Evolutionary conservation across 2,329 filamentous ascomycete species (phyloP), one percentile per base, ranked within the genome.

Genomic region (Alternaria burnsii): DNA sequence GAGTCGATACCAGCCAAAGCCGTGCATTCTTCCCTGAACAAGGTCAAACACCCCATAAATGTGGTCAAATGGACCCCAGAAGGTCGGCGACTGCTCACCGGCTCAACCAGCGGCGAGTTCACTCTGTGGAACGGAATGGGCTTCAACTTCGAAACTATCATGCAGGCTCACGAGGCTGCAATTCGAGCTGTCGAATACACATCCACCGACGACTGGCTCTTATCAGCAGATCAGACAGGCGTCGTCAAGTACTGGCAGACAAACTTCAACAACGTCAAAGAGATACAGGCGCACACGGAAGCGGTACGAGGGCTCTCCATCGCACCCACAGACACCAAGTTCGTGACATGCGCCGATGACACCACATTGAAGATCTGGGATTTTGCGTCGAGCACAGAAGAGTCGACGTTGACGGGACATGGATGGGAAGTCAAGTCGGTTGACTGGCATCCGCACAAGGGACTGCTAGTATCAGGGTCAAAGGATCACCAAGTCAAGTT

Each of bases 141-240:
- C 24, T 99, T 99, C 86, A 98, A 99, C 79, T 99, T 99, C 72
- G 95, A 99, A 82, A 98, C 95, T 4, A 97, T 99, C 28, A 97
- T 97, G 91, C 94, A 97, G 78, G 94, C 94, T 40, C 94, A 98
- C 79, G 94, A 97, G 79, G 89, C 89, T 56, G 91, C 92, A 38
- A 93, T 97, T 67, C 88, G 93, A 69, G 89, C 91, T 10, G 84
- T 94, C 46, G 88, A 89, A 66, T 99, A 97, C 83, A 97, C 95
- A 3, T 92, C 98, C 79, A 96, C 91, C 71, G 92, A 97, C 75
- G 95, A 99, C 80, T 99, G 95, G 94, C 85, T 99, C 12, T 87
- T 99, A 55, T 98, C 95, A 8, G 94, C 92, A 54, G 95, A 98
- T 76, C 94, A 98, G 78, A 93, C 95, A 70, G 95, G 95, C 58